Evolutionary conservation across 805 yeast genomes (phyloP), one percentile per base, ranked within the genome.

Genomic region (Torulaspora quercuum): DNA sequence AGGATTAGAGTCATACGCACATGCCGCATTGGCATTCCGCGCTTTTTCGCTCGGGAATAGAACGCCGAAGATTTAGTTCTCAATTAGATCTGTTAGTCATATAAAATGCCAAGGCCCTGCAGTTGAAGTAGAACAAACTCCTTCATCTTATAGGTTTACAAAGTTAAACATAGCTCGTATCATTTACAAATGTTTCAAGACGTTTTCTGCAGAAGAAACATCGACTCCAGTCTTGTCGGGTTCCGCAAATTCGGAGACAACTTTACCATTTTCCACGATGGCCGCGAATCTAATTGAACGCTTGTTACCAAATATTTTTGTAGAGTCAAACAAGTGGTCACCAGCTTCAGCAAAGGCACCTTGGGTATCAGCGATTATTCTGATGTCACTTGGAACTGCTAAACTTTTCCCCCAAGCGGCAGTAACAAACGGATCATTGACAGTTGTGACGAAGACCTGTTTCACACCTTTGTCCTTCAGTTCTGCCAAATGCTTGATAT

Each of bases 361-460:
- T 37, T 67, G 62, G n/a, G 92, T 80, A 61, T 88, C 96, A 26
- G 95, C 86, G 46, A 87, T 68, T 57, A 82, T 75, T 38, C 73
- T 70, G 36, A 80, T 63, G 16, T 50, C 55, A 4, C 41, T 45
- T 9, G 59, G 63, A 10, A 58, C 49, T 14, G 57, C 52, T 23
- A 73, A 53, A 13, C 65, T 53, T 38, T 78, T 73, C 28, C 75
- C 76, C 95, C 95, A 88, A 0, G 92, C 89, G 50, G 76, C 73
- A 54, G 80, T 76, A 33, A 87, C 95, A 60, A 88, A 88, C 3
- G 92, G 74, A 57, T 88, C 96, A 61, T 88, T 88, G 32, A 85
- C 95, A 12, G 92, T 72, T 22, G 88, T 75, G 27, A 88, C 76
- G 51, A 70, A 77, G 34, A 87, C 61, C 28, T 49, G 44, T 29